Conservation (phyloP, 2,329 filamentous ascomycete species). For the Penicillium nordicum region DNA sequence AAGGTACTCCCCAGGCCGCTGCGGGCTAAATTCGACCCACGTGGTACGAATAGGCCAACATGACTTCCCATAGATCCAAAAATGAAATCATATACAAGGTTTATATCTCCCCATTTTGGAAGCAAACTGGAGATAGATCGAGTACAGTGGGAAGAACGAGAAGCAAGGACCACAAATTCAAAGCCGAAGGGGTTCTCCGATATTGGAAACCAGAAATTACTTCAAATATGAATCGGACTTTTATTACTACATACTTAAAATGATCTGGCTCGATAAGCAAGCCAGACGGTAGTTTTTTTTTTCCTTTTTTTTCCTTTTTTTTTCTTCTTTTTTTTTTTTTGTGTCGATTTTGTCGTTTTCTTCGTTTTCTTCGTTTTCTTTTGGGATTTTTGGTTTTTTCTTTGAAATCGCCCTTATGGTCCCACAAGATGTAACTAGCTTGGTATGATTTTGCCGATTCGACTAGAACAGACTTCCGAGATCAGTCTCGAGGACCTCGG, state of each 20-base stretch:
- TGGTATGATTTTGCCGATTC: too few relatives aligned
- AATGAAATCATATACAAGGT: neutral
- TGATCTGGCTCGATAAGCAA: neutral
- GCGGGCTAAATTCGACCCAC: slow-evolving; percentile 13
- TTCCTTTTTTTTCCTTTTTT: too few relatives aligned
- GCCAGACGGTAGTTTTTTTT: neutral
- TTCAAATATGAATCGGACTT: neutral
- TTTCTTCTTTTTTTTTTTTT: too few relatives aligned
- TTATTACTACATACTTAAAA: neutral
- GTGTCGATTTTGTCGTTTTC: neutral
- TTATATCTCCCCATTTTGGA: neutral
- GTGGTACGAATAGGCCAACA: neutral
- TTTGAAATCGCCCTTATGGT: neutral
- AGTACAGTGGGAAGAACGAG: neutral
- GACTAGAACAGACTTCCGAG: slow-evolving; percentile 5
- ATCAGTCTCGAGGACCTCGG: neutral
- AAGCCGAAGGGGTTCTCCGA: neutral
- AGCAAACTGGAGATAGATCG: neutral
- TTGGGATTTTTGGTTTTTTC: neutral
- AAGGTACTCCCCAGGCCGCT: slow-evolving; percentile 34
- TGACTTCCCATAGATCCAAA: neutral
- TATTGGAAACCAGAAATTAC: neutral
- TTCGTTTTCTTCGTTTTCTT: neutral
- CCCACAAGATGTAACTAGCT: neutral
- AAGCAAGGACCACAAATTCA: neutral